These are phyloP conservation scores for Hypoxylon subgilvum DNA, from an alignment of 495 filamentous ascomycete species.

Conservation along the genomic window DNA sequence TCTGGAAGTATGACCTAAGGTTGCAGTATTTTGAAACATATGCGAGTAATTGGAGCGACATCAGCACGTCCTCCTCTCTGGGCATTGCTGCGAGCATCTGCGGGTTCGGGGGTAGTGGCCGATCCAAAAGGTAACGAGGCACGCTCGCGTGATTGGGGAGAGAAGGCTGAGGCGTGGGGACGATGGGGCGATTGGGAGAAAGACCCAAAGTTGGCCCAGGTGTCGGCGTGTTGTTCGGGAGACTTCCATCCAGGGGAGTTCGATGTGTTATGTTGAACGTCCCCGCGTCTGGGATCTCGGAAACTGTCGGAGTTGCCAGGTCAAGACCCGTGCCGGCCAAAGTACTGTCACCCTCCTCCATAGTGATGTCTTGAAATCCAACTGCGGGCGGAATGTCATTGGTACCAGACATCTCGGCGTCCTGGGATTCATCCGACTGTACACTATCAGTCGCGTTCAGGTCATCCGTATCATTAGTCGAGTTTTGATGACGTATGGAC, in stretches of 20 bases:
- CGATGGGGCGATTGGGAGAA: conserved; percentile 76
- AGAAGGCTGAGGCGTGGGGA: conserved; percentile 73
- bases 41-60: conserved; percentile 96
- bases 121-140: conserved; percentile 77
- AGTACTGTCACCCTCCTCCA: conserved; percentile 77
- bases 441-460: conserved; percentile 76
- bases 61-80: conserved; percentile 93
- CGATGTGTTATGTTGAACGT: conserved; percentile 98
- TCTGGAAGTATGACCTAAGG: conserved; percentile 90
- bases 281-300: conserved; percentile 81
- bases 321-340: conserved; percentile 77
- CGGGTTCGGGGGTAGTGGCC: conserved; percentile 65
- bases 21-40: conserved; percentile 99
- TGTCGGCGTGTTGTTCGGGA: conserved; percentile 66
- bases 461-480: conserved; percentile 85
- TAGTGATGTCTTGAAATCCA: conserved; percentile 77
- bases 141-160: conserved; percentile 65
- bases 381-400: conserved; percentile 79
- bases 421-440: conserved; percentile 67
- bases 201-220: conserved; percentile 71
- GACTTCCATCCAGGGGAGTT: conserved; percentile 83
- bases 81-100: conserved; percentile 86
- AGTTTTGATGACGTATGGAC: conserved; percentile 85
- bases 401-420: conserved; percentile 72
- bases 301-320: conserved; percentile 75